A percentile compares a stretch with the other conserved stretches of the same genome.
Conservation (phyloP, 371 early-diverging fungal genomes). For the Blastocladiella emersonii region DNA sequence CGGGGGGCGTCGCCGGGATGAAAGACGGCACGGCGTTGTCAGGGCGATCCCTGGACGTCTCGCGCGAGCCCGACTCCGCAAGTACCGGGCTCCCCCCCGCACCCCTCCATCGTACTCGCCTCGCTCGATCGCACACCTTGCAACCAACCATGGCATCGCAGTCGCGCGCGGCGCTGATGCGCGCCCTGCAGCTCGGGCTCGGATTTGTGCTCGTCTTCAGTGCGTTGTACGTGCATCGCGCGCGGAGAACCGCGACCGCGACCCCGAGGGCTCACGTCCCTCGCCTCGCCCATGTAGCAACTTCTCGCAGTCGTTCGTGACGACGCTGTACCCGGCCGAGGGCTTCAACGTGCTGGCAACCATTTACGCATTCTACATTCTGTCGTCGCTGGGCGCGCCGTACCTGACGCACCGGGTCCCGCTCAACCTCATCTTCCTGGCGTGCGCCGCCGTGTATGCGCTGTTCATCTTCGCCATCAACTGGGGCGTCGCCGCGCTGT, state of each 20-base stretch:
- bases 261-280: not conserved
- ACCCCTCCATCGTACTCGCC: too few relatives aligned
- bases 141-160: not conserved
- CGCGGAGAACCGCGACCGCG: too few relatives aligned
- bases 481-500: not conserved
- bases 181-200: not conserved
- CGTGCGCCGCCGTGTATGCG: not conserved
- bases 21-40: too few relatives aligned
- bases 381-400: not conserved
- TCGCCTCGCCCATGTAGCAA: not conserved
- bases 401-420: not conserved
- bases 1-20: too few relatives aligned
- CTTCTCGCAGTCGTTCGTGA: not conserved
- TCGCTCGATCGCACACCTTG: too few relatives aligned
- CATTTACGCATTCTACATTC: not conserved
- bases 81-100: too few relatives aligned
- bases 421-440: not conserved
- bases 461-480: not conserved
- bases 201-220: not conserved
- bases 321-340: not conserved
- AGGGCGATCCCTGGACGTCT: too few relatives aligned
- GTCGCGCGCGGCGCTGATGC: not conserved
- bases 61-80: too few relatives aligned
- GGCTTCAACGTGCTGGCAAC: not conserved
- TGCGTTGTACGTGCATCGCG: not conserved